Evolutionary conservation across 2,329 filamentous ascomycete species (phyloP), one percentile per base, ranked within the genome.

Genomic region (Diaporthe batatas): DNA sequence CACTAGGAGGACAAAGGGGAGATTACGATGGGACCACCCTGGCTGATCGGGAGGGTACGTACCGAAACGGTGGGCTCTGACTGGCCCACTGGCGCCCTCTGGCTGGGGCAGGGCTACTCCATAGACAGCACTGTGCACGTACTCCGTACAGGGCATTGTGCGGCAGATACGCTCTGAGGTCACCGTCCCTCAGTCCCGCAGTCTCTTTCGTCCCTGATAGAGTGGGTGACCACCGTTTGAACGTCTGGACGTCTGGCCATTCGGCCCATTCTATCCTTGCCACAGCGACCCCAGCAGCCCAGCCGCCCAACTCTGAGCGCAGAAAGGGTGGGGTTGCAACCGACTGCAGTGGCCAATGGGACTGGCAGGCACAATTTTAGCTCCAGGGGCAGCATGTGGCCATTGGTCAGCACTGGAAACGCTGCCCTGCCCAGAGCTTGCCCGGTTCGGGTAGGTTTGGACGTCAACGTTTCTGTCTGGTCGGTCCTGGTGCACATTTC

Each of bases 1-100:
- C 68, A 73, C 67, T 71, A 70, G 57, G 49, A 54, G 53, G 39
- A 62, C 55, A 51, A 58, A 67, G 65, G 73, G 73, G 72, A 74
- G 69, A 74, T 74, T 74, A 55, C 70, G 54, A 72, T 47, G 73
- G 70, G 64, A 55, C 67, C 58, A 67, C 67, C 67, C 72, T 69
- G 62, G 62, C 36, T 29, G 39, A 62, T 72, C 64, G 68, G 53
- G 64, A 57, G 39, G 36, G 44, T 74, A 74, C 73, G 73, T 73
- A 74, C 71, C 71, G 12, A 54, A 53, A 64, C 44, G 34, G 25
- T 34, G 34, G 59, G 39, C 59, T 70, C 21, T 73, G 67, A 73
- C 53, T 73, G 72, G 72, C 42, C 54, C 25, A 34, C 23, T 53
- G 12, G 12, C 39, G 39, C 65, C 49, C 39, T 14, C 36, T 39